Evolutionary conservation across 1,284 basidiomycete genomes (phyloP), one percentile per base, ranked within the genome.

Genomic region (Trametes versicolor): DNA sequence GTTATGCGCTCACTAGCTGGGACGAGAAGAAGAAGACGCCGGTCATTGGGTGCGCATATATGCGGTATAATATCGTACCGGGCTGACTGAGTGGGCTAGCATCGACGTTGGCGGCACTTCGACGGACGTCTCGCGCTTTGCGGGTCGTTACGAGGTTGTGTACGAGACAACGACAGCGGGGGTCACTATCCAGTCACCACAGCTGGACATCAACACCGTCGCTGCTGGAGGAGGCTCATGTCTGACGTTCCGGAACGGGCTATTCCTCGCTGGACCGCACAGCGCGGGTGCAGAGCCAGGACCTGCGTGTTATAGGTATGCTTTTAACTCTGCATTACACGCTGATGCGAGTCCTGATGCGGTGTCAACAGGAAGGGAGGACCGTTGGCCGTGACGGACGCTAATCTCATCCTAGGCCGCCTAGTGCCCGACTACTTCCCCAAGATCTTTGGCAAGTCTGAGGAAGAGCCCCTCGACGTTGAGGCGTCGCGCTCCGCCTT

Each of bases 101-200:
- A 76, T 93, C 60, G 93, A 95, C 71, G 91, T 90, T 65, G 95
- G 95, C 5, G 96, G 96, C 0, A 98, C 96, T 0, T 92, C 90
- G 0, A 97, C 95, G 0, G 96, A 98, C 73, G 95, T 98, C 0
- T 95, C 94, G 4, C 86, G 96, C 12, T 97, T 90, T 74, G 92
- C 90, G 27, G 95, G 95, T 0, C 82, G 89, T 29, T 97, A 94
- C 74, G 95, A 97, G 76, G 85, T 91, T 27, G 92, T 96, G 0
- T 95, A 94, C 75, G 96, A 98, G 77, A 95, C 96, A 0, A 95
- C 93, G 0, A 95, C 96, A 0, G 96, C 96, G 0, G 95, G 95
- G 0, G 90, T 97, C 13, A 92, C 92, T 0, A 94, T 98, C 62
- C 93, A 96, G 73, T 91, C 89, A 15, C 94, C 95, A 0, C 95